These are phyloP conservation scores for Kalmusia sp. DNA, from an alignment of 2,329 filamentous ascomycete species.

Conservation along the genomic window DNA sequence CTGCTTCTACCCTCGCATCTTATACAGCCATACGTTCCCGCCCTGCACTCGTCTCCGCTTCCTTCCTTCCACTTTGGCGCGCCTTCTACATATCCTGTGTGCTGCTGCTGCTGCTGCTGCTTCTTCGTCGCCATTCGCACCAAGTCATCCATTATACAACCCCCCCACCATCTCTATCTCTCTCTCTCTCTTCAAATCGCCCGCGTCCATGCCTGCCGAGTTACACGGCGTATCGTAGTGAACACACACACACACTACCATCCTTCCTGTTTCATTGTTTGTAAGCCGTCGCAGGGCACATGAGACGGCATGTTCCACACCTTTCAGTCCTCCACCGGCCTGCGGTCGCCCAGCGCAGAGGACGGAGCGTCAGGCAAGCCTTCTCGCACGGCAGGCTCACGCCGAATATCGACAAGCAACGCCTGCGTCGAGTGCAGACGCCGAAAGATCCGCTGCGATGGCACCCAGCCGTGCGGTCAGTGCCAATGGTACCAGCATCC, in stretches of 20 bases:
- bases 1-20: background rate
- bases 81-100: background rate
- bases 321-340: conserved; percentile 48
- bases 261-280: background rate
- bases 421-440: conserved; percentile 80
- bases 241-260: background rate
- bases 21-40: conserved; percentile 6
- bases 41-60: background rate
- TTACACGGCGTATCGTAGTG: conserved; percentile 9
- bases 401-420: conserved; percentile 59
- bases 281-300: background rate
- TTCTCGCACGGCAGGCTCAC: conserved; percentile 44
- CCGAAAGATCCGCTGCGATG: conserved; percentile 84
- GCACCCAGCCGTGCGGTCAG: conserved; percentile 80
- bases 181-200: background rate
- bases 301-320: conserved; percentile 52
- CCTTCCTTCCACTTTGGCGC: background rate
- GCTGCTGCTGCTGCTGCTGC: background rate
- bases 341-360: conserved; percentile 41
- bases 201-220: conserved; percentile 17
- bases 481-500: conserved; percentile 83
- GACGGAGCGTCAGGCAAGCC: conserved; percentile 43
- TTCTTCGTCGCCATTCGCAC: background rate
- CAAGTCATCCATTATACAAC: background rate
- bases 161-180: background rate